Conservation (phyloP, 2,329 filamentous ascomycete genomes). For the Botrytis pseudocinerea region DNA sequence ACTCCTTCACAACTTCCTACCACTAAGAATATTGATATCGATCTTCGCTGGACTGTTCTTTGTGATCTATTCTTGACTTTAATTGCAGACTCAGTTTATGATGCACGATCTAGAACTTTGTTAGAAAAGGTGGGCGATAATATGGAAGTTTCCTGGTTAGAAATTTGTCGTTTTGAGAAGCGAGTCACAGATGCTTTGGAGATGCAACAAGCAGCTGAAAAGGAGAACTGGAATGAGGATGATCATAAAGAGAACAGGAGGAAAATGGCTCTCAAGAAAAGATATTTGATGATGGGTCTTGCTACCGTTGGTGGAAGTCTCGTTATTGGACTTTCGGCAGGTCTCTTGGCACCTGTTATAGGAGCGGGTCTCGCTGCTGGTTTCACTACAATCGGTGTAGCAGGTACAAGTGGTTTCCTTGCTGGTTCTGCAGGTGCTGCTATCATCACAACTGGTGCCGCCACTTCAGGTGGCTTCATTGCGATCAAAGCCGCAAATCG, state of each 20-base stretch:
- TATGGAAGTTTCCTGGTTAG: conserved; percentile 82
- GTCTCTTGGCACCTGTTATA: conserved; percentile 88
- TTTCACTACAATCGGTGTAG: conserved; percentile 91
- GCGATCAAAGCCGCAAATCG: conserved; percentile 82
- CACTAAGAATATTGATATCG: conserved; percentile 86
- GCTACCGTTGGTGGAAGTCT: conserved; percentile 93
- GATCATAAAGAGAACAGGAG: conserved; percentile 86
- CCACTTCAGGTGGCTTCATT: conserved; percentile 82
- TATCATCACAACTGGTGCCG: conserved; percentile 87
- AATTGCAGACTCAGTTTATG: conserved; percentile 95
- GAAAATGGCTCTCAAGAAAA: conserved; percentile 76
- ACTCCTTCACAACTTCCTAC: conserved; percentile 80
- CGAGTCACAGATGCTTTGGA: conserved; percentile 94
- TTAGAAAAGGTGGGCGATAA: conserved; percentile 80
- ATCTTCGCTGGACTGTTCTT: conserved; percentile 93
- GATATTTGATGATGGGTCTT: conserved; percentile 93
- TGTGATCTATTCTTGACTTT: conserved; percentile 94
- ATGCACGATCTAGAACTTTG: conserved; percentile 80
- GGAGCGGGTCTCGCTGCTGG: conserved; percentile 91
- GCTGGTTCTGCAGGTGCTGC: conserved; percentile 91
- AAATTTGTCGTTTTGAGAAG: conserved; percentile 96
- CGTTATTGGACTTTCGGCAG: conserved; percentile 92
- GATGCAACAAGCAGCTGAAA: conserved; percentile 92
- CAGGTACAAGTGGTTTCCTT: conserved; percentile 84
- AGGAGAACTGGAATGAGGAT: conserved; percentile 97